phyloP scores from a whole-genome alignment of 495 filamentous ascomycete species.

The Hypoxylon intermedium region DNA sequence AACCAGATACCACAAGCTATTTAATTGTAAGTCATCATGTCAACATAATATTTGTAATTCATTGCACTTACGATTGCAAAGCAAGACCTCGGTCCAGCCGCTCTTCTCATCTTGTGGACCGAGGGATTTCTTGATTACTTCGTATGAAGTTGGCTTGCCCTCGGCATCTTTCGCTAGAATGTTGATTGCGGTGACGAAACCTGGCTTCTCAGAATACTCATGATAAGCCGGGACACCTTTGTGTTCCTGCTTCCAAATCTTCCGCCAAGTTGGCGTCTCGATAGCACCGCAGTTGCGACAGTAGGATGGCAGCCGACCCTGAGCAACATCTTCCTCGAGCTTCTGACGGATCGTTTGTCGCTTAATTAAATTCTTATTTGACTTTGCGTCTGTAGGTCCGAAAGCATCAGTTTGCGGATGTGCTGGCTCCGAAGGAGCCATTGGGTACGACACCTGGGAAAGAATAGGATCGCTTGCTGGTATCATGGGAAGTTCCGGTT shows the following conservation, averaged over 20 bases:
- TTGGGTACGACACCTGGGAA: constrained; percentile 55
- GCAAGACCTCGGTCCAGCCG: constrained; percentile 69
- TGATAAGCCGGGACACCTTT: constrained; percentile 67
- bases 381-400: constrained; percentile 36
- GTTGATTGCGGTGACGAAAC: constrained; percentile 68
- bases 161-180: constrained; percentile 66
- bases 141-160: constrained; percentile 66
- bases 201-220: constrained; percentile 70
- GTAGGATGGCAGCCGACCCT: constrained; percentile 80
- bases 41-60: neutral
- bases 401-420: constrained; percentile 45
- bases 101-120: constrained; percentile 63
- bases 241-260: constrained; percentile 76
- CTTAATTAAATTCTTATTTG: constrained; percentile 60
- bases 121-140: constrained; percentile 79
- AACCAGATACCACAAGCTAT: constrained; percentile 91
- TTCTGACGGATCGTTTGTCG: constrained; percentile 68
- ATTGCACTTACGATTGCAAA: constrained; percentile 82
- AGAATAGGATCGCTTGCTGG: constrained; percentile 65
- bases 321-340: constrained; percentile 69
- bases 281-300: constrained; percentile 94
- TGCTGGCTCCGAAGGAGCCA: constrained; percentile 51
- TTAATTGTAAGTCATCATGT: constrained; percentile 11
- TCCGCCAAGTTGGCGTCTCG: constrained; percentile 94
- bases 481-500: constrained; percentile 50